These are phyloP conservation scores for Candida xyloterini DNA, from an alignment of 805 yeast species.

Conservation along the genomic window DNA sequence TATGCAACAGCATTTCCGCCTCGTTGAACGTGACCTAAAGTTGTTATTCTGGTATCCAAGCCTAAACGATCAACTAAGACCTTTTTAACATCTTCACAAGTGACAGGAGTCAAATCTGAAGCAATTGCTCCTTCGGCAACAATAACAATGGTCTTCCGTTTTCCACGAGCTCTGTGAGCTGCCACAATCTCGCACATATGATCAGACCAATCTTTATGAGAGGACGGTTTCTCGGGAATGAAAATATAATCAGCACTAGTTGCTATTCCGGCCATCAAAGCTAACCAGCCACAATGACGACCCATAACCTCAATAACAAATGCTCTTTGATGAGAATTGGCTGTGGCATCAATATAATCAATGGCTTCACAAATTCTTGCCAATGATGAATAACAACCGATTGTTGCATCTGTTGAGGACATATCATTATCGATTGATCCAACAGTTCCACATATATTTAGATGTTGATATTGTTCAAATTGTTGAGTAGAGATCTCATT, in stretches of 20 bases:
- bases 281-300: conserved; percentile 87
- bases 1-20: conserved; percentile 98
- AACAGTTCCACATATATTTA: conserved; percentile 71
- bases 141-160: conserved; percentile 73
- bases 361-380: conserved; percentile 72
- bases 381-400: conserved; percentile 76
- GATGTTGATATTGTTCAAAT: conserved; percentile 46
- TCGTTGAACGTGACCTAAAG: conserved; percentile 96
- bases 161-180: conserved; percentile 67
- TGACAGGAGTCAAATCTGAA: conserved; percentile 62
- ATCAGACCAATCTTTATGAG: conserved; percentile 59
- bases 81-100: conserved; percentile 61
- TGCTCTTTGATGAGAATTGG: conserved; percentile 78
- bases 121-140: conserved; percentile 86
- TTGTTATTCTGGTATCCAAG: conserved; percentile 83
- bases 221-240: conserved; percentile 77
- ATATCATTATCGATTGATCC: conserved; percentile 85
- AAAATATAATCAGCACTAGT: conserved; percentile 79
- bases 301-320: conserved; percentile 88
- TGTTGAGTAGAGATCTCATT: conserved; percentile 46
- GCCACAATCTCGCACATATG: conserved; percentile 62
- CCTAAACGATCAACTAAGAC: conserved; percentile 61
- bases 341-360: conserved; percentile 83
- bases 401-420: conserved; percentile 81
- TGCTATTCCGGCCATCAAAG: conserved; percentile 74